phyloP scores from a whole-genome alignment of 208 protist species.

The Crithidia expoeki region DNA sequence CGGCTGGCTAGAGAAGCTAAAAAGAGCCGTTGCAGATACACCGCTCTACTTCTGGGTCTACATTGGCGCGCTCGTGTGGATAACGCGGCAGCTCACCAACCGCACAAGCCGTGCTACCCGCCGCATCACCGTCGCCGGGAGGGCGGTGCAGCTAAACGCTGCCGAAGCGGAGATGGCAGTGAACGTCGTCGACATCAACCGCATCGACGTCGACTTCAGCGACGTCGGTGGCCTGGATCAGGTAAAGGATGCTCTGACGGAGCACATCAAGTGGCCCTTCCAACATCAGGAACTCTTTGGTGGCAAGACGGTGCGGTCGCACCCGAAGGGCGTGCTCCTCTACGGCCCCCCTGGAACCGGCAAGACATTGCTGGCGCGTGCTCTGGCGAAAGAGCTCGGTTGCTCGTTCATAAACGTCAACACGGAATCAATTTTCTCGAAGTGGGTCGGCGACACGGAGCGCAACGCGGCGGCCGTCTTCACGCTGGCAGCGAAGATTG shows the following conservation, averaged over 20 bases:
- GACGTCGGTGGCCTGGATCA: constrained; percentile 81
- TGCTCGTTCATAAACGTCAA: constrained; percentile 99
- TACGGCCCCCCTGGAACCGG: constrained; percentile 99
- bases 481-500: constrained; percentile 78
- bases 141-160: constrained; percentile 47
- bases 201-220: constrained; percentile 66
- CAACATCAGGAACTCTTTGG: constrained; percentile 75
- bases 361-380: constrained; percentile 99
- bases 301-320: constrained; percentile 83
- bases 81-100: constrained; percentile 55
- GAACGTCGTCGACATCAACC: constrained; percentile 68
- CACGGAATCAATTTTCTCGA: constrained; percentile 83
- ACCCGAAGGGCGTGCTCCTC: constrained; percentile 99
- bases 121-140: constrained; percentile 50
- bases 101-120: constrained; percentile 42
- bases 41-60: constrained; percentile 81
- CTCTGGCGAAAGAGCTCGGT: constrained; percentile 98
- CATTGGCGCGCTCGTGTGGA: constrained; percentile 62
- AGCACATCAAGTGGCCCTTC: constrained; percentile 90
- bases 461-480: constrained; percentile 94
- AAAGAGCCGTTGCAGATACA: constrained; percentile 39
- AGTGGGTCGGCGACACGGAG: constrained; percentile 97
- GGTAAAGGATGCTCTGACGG: constrained; percentile 71
- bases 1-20: constrained; percentile 26
- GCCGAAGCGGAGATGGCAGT: constrained; percentile 73